Evolutionary conservation across 2,329 filamentous ascomycete species (phyloP).

Genomic region (Mariannaea elegans): DNA sequence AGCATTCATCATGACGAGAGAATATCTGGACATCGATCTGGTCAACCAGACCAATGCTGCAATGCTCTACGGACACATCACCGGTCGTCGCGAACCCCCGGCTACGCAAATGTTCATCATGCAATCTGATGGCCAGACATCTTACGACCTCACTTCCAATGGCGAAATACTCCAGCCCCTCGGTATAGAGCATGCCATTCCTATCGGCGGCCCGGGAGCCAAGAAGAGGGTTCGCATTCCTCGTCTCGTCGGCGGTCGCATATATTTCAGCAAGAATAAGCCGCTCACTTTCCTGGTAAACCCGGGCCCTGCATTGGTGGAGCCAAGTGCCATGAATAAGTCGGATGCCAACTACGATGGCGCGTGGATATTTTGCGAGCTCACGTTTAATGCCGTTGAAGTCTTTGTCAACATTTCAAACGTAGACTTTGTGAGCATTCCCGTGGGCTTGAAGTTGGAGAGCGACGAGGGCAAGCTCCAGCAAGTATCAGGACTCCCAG

Average conservation of each 20-base stretch:
- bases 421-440: conserved; percentile 78
- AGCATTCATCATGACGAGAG: conserved; percentile 4
- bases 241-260: conserved; percentile 73
- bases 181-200: conserved; percentile 67
- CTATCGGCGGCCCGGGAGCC: conserved; percentile 68
- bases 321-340: conserved; percentile 75
- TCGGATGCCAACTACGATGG: conserved; percentile 69
- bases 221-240: conserved; percentile 71
- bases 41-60: conserved; percentile 71
- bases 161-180: conserved; percentile 59
- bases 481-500: conserved; percentile 59
- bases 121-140: conserved; percentile 68
- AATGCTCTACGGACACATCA: conserved; percentile 73
- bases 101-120: conserved; percentile 50
- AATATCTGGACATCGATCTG: conserved; percentile 66
- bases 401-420: conserved; percentile 76
- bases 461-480: conserved; percentile 55
- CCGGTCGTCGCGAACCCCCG: conserved; percentile 57
- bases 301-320: conserved; percentile 75
- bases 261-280: conserved; percentile 73
- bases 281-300: conserved; percentile 76
- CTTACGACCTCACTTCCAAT: conserved; percentile 72
- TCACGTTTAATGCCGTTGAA: conserved; percentile 69
- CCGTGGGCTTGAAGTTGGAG: conserved; percentile 65
- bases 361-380: conserved; percentile 75